These are phyloP conservation scores for Eurotiales sp. DNA, from an alignment of 2,329 filamentous ascomycete species.

Conservation along the genomic window DNA sequence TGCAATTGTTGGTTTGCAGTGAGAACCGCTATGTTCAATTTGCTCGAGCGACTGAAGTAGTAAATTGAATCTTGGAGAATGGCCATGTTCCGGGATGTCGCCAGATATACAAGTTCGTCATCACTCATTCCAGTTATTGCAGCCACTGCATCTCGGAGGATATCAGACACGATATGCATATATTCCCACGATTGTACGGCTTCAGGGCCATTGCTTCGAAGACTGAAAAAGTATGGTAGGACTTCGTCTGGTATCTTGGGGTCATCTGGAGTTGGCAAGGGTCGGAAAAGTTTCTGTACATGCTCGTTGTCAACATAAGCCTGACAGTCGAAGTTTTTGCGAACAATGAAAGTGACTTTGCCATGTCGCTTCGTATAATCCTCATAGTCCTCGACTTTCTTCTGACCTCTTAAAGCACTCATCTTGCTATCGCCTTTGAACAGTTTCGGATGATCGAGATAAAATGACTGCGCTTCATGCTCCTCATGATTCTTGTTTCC, in stretches of 20 bases:
- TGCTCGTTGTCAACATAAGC: background rate
- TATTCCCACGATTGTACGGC: background rate
- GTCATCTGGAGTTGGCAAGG: background rate
- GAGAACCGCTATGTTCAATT: background rate
- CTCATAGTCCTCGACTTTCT: background rate
- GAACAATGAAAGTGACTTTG: background rate
- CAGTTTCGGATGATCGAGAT: background rate
- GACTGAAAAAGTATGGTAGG: background rate
- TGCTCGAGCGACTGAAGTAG: background rate
- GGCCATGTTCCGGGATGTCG: background rate
- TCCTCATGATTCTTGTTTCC: background rate
- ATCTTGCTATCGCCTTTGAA: conserved; percentile 1
- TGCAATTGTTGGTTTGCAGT: background rate
- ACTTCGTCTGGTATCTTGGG: background rate
- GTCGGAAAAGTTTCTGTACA: background rate
- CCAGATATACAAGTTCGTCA: background rate
- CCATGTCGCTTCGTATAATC: background rate
- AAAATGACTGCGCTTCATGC: background rate
- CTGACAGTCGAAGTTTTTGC: background rate
- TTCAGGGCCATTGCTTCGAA: background rate
- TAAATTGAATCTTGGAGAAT: conserved; percentile 2
- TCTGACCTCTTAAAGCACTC: background rate
- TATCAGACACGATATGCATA: background rate
- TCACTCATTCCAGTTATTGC: background rate
- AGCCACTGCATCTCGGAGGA: background rate